Evolutionary conservation across 148 eudicot genomes (phyloP).

Genomic region (Drosera capensis): DNA sequence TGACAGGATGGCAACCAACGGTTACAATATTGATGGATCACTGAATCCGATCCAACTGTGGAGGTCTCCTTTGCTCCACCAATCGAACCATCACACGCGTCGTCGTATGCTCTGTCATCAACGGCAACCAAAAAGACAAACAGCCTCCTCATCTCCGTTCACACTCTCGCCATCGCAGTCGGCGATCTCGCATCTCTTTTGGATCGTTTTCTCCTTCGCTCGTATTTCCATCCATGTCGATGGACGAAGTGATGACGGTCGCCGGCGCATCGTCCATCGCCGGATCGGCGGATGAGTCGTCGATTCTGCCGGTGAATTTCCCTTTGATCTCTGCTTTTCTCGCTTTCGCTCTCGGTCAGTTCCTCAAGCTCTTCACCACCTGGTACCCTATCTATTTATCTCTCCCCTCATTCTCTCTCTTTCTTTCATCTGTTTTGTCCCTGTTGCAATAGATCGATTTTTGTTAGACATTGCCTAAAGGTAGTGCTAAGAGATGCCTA

Average conservation of each 20-base stretch:
- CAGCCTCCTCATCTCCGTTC: too few species aligned
- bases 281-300: conserved; percentile 11
- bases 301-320: conserved; percentile 25
- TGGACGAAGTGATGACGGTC: conserved; percentile 30
- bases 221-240: conserved; percentile 24
- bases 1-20: too few species aligned
- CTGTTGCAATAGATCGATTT: neutral
- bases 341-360: conserved; percentile 42
- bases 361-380: conserved; percentile 43
- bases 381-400: too few species aligned
- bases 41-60: too few species aligned
- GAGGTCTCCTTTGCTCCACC: too few species aligned
- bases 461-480: neutral
- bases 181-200: too few species aligned
- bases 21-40: too few species aligned
- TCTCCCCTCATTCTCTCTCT: neutral
- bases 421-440: neutral
- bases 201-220: too few species aligned
- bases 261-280: conserved; percentile 21
- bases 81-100: too few species aligned
- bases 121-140: too few species aligned
- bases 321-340: conserved; percentile 41
- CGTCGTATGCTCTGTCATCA: too few species aligned
- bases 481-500: neutral
- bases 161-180: too few species aligned